Percentiles rank a stretch among this genome's conserved stretches.
Conservation (phyloP, 345 rosid species). For the Pseudoturritis turrita region DNA sequence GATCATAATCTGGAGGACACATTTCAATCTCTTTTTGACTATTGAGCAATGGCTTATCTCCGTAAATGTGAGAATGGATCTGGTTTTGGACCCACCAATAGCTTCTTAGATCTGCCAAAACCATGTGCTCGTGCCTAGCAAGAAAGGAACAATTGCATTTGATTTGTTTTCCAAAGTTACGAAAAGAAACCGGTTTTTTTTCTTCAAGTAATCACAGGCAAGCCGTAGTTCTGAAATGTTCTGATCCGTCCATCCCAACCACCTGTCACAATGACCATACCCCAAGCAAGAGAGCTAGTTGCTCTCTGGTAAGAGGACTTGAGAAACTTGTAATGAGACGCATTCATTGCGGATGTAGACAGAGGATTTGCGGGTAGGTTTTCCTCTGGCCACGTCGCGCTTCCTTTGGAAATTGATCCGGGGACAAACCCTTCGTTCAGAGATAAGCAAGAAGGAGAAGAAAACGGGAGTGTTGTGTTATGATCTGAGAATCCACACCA, state of each 20-base stretch:
- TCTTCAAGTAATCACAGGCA: conserved; percentile 46
- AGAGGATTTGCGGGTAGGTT: conserved; percentile 40
- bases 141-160: conserved; percentile 28
- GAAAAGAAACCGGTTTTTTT: background rate
- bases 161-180: conserved; percentile 12
- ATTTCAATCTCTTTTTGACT: conserved; percentile 17
- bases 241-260: conserved; percentile 92
- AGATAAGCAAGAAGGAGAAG: conserved; percentile 46
- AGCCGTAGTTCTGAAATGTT: conserved; percentile 89
- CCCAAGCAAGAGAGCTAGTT: conserved; percentile 73
- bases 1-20: conserved; percentile 4
- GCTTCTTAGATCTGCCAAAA: background rate
- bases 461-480: conserved; percentile 36
- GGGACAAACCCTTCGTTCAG: conserved; percentile 48
- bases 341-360: conserved; percentile 40
- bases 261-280: conserved; percentile 84
- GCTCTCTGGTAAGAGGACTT: conserved; percentile 68
- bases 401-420: conserved; percentile 45
- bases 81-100: conserved; percentile 29
- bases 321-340: conserved; percentile 67
- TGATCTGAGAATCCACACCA: conserved; percentile 57
- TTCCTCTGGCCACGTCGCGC: conserved; percentile 77
- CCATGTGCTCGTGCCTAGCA: conserved; percentile 30
- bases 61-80: conserved; percentile 1
- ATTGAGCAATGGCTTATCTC: background rate